Base-by-base conservation (phyloP, 768 basidiomycete genomes). In the Mycena capillaripes region DNA sequence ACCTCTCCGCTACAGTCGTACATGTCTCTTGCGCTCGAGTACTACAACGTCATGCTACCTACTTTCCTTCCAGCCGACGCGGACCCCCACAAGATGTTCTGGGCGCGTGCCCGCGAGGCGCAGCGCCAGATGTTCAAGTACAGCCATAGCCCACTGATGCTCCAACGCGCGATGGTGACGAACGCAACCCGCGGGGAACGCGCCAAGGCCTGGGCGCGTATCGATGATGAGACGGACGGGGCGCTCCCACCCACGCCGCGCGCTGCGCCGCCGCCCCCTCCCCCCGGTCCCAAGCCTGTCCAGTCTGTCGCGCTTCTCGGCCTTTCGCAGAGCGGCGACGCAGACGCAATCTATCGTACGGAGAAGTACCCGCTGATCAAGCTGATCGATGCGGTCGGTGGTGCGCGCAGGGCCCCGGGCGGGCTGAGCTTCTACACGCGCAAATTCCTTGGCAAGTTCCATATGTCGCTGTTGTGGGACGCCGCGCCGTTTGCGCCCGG, bases 211-310 rank as follows among this genome's bases (percentile, higher is more conserved):
- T 91, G 86, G 84, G 90, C 86, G 10, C 82, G 79, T 69, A 84
- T 87, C 66, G 90, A 90, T 69, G 90, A 91, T 76, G 83, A 83
- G 73, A 81, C 78, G 71, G 84, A 81, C 9, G 69, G 69, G 53
- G 56, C 65, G 8, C 38, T 75, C 6, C 70, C 64, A 25, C 17
- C 27, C 7, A 27, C 25, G 16, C 60, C 29, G 16, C 63, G 27
- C 17, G 23, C 73, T 7, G 23, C 52, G 17, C 36, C 30, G 27
- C 16, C 40, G 32, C 11, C 23, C 23, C 64, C 63, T 23, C 4
- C 56, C 2, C 40, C 66, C 1, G 23, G 29, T 10, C 56, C 73
- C 12, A 38, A 57, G 0, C n/a, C 56, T 19, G 44, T 40, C 21
- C 74, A 61, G 19, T 46, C 66, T 2, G 2, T 56, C 3, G 74